phyloP scores from a whole-genome alignment of 2,329 filamentous ascomycete genomes.

The Metarhizium brunneum region DNA sequence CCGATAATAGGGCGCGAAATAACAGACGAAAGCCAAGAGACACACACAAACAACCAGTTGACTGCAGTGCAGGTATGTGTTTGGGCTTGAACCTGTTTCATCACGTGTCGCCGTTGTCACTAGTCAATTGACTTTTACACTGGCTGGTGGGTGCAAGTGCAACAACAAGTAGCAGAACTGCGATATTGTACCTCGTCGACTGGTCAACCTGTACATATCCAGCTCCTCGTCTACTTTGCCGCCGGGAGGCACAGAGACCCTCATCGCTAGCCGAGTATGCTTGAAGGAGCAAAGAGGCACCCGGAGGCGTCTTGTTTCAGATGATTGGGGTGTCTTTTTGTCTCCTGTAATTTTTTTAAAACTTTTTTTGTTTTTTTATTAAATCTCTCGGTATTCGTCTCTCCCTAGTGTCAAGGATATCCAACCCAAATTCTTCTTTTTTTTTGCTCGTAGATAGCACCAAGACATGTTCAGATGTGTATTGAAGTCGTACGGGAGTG shows the following conservation, averaged over 20 bases:
- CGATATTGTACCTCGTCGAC: background rate
- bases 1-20: background rate
- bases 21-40: background rate
- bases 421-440: background rate
- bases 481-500: background rate
- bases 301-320: background rate
- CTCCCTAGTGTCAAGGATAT: slow-evolving; percentile 9
- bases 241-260: background rate
- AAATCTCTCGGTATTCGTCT: background rate
- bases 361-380: slow-evolving; percentile 4
- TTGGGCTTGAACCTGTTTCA: too few relatives aligned
- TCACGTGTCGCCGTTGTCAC: background rate
- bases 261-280: background rate
- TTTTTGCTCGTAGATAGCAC: slow-evolving; percentile 9
- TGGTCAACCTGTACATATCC: background rate
- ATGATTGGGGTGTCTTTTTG: slow-evolving; percentile 3
- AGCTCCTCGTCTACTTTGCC: background rate
- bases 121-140: background rate
- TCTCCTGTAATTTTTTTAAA: slow-evolving; percentile 16
- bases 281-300: background rate
- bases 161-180: background rate
- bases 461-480: background rate
- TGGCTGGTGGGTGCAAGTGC: background rate
- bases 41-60: background rate
- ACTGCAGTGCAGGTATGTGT: background rate